Base-by-base conservation (phyloP, 495 filamentous ascomycete genomes). In the Corynascus novoguineensis region DNA sequence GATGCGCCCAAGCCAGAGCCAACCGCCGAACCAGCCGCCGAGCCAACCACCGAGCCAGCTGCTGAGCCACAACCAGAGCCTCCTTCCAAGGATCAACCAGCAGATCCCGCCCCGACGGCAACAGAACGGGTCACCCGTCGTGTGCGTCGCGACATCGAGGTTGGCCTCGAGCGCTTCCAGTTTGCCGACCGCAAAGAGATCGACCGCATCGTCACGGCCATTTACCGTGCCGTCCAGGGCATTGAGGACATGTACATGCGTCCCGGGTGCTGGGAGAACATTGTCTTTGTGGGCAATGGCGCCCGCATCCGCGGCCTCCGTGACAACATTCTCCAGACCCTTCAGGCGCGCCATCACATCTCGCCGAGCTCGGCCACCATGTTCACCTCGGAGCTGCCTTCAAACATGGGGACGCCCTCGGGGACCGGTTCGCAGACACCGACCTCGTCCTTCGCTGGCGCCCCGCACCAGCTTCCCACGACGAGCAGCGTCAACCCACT, bases 321-420 rank as follows among this genome's bases (percentile, higher is more conserved):
- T 64, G 91, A 96, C 50, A 87, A 93, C 48, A 79, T 98, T 37
- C 69, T 97, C 38, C 76, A 83, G 32, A 90, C 86, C 0, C 78
- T 97, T 21, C 82, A 82, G 29, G 81, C 84, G 57, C 92, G 90
- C 61, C 95, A 93, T 68, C 76, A 95, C 35, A 86, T 97, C 55
- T 92, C 91, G 5, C 93, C 93, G 0, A 92, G 88, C 40, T 85
- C 84, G 2, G 90, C 87, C 22, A 96, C 91, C 34, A 97, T 97
- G 64, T 98, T 98, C 78, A 95, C 90, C 34, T 95, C 89, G 44
- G 93, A 98, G 71, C 83, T 98, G 32, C 91, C 91, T 19, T 93
- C 88, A 1, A 89, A 91, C 70, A 80, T 95, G 66, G 88, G 87
- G 42, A 97, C 93, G 0, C 93, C 93, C 11, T 78, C 84, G 35